Base-by-base conservation (phyloP, 2,329 filamentous ascomycete species). In the Hypoxylon sp. region DNA sequence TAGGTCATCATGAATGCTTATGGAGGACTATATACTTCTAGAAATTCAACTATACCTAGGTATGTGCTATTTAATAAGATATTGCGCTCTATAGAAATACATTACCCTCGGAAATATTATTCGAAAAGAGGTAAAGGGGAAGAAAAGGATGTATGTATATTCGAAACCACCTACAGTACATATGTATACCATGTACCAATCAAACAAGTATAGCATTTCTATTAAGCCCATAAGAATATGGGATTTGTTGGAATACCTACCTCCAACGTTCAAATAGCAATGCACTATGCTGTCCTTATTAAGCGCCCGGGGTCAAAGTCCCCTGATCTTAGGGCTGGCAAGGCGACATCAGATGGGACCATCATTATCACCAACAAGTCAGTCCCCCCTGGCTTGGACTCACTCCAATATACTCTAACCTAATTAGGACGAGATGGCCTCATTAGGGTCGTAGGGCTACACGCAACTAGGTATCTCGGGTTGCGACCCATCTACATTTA, bases 241-340 rank as follows among this genome's bases (percentile, higher is more conserved):
- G 13, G 33, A 44, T 33, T 19, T 53, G 13, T 26, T 19, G 10
- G 13, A 29, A 46, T 56, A 19, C 14, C 26, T 19, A 44, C 39
- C 17, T 44, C 17, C 39, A 44, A 44, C 39, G 14, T 48, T 65
- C 48, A 51, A 29, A 35, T 47, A 29, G 26, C 47, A 50, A 54
- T 42, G 10, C 31, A 42, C 42, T 58, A 31, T 31, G 19, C 24
- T 63, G 31, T 17, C 42, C 29, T 67, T 54, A 56, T 67, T 67
- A 58, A 63, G 50, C 59, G 33, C 48, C 31, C 24, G 37, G 17
- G 50, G 37, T 55, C 51, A 29, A 35, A 29, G 52, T 17, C 64
- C 64, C 59, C 55, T 64, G 47, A 44, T 24, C 33, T 65, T 62
- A 68, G 65, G 65, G 65, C 61, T 65, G 52, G 56, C 35, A 60